Evolutionary conservation across 257 asterid genomes (phyloP).

Genomic region (Fraxinus pennsylvanica): DNA sequence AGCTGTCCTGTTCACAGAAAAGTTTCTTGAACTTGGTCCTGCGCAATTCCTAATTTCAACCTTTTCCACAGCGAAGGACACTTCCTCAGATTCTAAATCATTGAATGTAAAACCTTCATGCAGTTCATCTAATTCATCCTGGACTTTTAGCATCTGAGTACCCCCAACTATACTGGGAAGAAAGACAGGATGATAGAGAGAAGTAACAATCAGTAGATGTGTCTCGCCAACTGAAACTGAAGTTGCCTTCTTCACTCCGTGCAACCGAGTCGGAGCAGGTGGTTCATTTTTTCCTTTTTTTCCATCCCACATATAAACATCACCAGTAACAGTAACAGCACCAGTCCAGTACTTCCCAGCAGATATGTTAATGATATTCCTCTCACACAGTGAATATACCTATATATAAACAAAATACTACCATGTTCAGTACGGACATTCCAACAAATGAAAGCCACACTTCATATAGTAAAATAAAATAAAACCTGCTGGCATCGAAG

Average conservation of each 20-base stretch:
- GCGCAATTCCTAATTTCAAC: slow-evolving; percentile 34
- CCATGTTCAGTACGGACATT: slow-evolving; percentile 15
- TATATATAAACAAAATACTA: slow-evolving; percentile 28
- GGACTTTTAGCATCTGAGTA: slow-evolving; percentile 37
- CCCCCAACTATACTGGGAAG: slow-evolving; percentile 32
- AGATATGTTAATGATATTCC: slow-evolving; percentile 61
- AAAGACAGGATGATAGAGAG: slow-evolving; percentile 84
- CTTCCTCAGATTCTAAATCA: slow-evolving; percentile 58
- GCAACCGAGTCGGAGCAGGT: slow-evolving; percentile 65
- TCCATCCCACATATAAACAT: slow-evolving; percentile 89
- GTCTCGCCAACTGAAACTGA: slow-evolving; percentile 95
- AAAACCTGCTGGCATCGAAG: slow-evolving; percentile 78
- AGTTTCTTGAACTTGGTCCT: slow-evolving; percentile 23
- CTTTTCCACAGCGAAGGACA: slow-evolving; percentile 31
- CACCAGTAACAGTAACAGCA: slow-evolving; percentile 84
- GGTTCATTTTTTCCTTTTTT: slow-evolving; percentile 57
- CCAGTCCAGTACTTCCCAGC: slow-evolving; percentile 98
- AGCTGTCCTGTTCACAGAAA: slow-evolving; percentile 27
- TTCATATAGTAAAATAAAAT: slow-evolving; percentile 14
- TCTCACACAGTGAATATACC: slow-evolving; percentile 73
- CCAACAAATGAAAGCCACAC: slow-evolving; percentile 4
- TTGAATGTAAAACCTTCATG: slow-evolving; percentile 63
- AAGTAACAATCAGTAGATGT: slow-evolving; percentile 68
- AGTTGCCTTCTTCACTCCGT: slow-evolving; percentile 91
- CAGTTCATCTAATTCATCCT: slow-evolving; percentile 56